phyloP scores from a whole-genome alignment of 805 yeast species.

The Saturnispora dispora region DNA sequence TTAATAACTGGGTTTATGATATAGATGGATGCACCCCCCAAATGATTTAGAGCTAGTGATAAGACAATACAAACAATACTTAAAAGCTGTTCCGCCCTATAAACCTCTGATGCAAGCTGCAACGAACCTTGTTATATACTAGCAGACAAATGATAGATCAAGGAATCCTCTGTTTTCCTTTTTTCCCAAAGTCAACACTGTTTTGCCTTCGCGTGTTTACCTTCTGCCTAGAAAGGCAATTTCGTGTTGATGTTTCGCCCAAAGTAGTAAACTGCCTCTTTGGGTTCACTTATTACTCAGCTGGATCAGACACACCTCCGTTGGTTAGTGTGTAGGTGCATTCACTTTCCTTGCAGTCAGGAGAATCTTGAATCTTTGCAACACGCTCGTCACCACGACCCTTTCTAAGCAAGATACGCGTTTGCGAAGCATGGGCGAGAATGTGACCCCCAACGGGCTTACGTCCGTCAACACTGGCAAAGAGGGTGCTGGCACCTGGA shows the following conservation, averaged over 20 bases:
- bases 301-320: slow-evolving; percentile 19
- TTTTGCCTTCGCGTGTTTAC: slow-evolving; percentile 7
- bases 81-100: background rate
- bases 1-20: background rate
- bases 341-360: slow-evolving; percentile 75
- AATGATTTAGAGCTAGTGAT: background rate
- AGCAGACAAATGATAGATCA: slow-evolving; percentile 8
- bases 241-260: slow-evolving; percentile 4
- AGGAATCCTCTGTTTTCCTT: slow-evolving; percentile 4
- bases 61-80: background rate
- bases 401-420: slow-evolving; percentile 60
- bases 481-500: slow-evolving; percentile 72
- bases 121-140: slow-evolving; percentile 2
- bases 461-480: slow-evolving; percentile 76
- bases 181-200: slow-evolving; percentile 4
- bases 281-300: slow-evolving; percentile 26
- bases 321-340: slow-evolving; percentile 65
- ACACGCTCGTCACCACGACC: slow-evolving; percentile 77
- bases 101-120: background rate
- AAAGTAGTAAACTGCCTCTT: background rate
- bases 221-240: slow-evolving; percentile 6
- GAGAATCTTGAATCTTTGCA: slow-evolving; percentile 71
- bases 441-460: slow-evolving; percentile 83
- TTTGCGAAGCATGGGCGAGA: slow-evolving; percentile 73
- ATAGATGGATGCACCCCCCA: background rate